These are phyloP conservation scores for Penicillium freii DNA, from an alignment of 2,329 filamentous ascomycete genomes.

Conservation along the genomic window DNA sequence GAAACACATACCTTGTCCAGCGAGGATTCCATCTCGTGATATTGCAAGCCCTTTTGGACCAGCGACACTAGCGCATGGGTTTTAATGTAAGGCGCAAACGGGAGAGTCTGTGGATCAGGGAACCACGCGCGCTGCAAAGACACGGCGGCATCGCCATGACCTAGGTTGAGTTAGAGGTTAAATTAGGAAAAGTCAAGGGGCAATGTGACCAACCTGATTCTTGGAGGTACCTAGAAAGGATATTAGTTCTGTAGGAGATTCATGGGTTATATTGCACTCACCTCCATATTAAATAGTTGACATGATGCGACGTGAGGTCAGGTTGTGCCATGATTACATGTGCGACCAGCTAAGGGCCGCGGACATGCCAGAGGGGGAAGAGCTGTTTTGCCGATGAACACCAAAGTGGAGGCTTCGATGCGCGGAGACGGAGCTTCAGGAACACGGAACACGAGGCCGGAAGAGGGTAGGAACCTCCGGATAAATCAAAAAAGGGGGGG, in stretches of 20 bases:
- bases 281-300: slow-evolving; percentile 70
- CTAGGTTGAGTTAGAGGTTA: slow-evolving; percentile 35
- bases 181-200: slow-evolving; percentile 3
- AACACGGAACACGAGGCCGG: slow-evolving; percentile 12
- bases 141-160: slow-evolving; percentile 59
- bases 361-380: slow-evolving; percentile 33
- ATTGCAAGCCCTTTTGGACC: slow-evolving; percentile 62
- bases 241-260: slow-evolving; percentile 19
- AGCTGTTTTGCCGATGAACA: slow-evolving; percentile 30
- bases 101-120: slow-evolving; percentile 59
- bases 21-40: slow-evolving; percentile 51
- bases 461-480: slow-evolving; percentile 1
- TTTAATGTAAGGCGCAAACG: slow-evolving; percentile 60
- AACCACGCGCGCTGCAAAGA: slow-evolving; percentile 63
- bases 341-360: slow-evolving; percentile 32
- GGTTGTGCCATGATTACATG: slow-evolving; percentile 47
- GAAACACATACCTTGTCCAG: slow-evolving; percentile 47
- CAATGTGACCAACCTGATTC: slow-evolving; percentile 50
- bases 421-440: slow-evolving; percentile 7
- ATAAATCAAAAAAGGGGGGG: slow-evolving; percentile 1
- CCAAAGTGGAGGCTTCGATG: slow-evolving; percentile 20
- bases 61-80: slow-evolving; percentile 60
- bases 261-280: slow-evolving; percentile 38
- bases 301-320: slow-evolving; percentile 54
- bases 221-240: slow-evolving; percentile 48